phyloP scores from a whole-genome alignment of 2,329 filamentous ascomycete genomes.

The Magnaporthales sp. region DNA sequence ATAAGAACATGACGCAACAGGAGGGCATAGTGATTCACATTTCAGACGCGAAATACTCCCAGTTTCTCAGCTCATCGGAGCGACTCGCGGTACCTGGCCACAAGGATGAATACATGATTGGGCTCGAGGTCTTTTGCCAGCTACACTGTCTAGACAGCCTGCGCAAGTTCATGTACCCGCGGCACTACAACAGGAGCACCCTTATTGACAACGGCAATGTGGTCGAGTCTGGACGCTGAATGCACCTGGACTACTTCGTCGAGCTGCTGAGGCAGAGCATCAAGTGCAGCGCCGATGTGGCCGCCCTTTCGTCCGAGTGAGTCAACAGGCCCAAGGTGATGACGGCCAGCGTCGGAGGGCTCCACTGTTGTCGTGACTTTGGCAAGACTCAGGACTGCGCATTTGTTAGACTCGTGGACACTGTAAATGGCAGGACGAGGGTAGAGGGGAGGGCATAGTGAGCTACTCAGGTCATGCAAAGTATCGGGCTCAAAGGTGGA shows the following conservation, averaged over 20 bases:
- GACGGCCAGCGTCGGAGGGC: neutral
- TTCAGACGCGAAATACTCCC: too few species aligned
- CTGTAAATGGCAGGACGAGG: neutral
- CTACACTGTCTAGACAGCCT: constrained; percentile 1
- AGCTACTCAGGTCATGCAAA: neutral
- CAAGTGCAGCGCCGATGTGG: neutral
- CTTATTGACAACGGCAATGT: neutral
- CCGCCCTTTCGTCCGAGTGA: neutral
- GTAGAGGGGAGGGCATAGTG: neutral
- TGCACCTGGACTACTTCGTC: constrained; percentile 3
- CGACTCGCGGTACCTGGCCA: neutral
- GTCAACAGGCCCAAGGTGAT: neutral
- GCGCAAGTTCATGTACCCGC: neutral
- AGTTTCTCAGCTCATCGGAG: neutral
- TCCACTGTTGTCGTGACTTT: neutral
- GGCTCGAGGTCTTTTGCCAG: constrained; percentile 1
- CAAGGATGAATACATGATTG: neutral
- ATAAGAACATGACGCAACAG: too few species aligned
- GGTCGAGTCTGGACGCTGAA: neutral
- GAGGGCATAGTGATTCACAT: too few species aligned
- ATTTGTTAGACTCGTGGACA: neutral
- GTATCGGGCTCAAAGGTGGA: neutral
- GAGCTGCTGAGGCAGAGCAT: neutral
- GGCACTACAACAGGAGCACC: neutral
- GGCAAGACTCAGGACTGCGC: neutral